Percentiles rank a stretch among this genome's conserved stretches.
Conservation (phyloP, 345 rosid species). For the Citrus maxima region DNA sequence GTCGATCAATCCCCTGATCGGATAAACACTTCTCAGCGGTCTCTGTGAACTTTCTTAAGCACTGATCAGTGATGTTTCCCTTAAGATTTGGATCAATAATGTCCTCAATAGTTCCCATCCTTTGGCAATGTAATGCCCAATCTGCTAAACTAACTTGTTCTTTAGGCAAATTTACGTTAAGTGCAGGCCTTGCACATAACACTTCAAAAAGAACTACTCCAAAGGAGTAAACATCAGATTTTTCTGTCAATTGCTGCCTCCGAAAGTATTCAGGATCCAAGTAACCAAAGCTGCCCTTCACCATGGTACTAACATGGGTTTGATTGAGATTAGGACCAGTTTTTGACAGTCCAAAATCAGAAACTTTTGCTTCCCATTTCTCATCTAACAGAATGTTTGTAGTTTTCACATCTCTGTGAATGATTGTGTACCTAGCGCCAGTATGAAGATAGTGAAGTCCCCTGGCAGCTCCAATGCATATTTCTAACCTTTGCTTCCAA, state of each 20-base stretch:
- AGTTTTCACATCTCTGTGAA: conserved; percentile 73
- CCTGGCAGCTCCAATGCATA: conserved; percentile 66
- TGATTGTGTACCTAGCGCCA: conserved; percentile 55
- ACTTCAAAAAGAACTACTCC: conserved; percentile 69
- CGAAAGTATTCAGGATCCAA: conserved; percentile 65
- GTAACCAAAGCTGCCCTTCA: conserved; percentile 70
- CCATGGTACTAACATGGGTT: conserved; percentile 56
- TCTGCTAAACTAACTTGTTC: conserved; percentile 65
- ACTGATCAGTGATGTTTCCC: conserved; percentile 47
- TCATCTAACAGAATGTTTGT: conserved; percentile 64
- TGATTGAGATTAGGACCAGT: conserved; percentile 45
- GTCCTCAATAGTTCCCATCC: conserved; percentile 33
- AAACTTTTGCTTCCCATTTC: conserved; percentile 66
- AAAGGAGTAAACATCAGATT: conserved; percentile 71
- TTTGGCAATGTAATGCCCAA: conserved; percentile 46
- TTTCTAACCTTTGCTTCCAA: conserved; percentile 59
- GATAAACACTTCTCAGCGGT: conserved; percentile 67
- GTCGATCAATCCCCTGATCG: conserved; percentile 63
- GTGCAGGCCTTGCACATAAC: conserved; percentile 49
- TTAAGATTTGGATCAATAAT: conserved; percentile 50
- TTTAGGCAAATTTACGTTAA: conserved; percentile 38
- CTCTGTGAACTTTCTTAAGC: conserved; percentile 62
- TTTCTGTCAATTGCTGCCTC: conserved; percentile 60
- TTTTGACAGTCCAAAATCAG: conserved; percentile 67
- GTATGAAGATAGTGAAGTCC: conserved; percentile 79